Percentiles rank a stretch among this genome's conserved stretches.
Conservation (phyloP, 768 basidiomycete genomes). For the Ephemerocybe angulata region DNA sequence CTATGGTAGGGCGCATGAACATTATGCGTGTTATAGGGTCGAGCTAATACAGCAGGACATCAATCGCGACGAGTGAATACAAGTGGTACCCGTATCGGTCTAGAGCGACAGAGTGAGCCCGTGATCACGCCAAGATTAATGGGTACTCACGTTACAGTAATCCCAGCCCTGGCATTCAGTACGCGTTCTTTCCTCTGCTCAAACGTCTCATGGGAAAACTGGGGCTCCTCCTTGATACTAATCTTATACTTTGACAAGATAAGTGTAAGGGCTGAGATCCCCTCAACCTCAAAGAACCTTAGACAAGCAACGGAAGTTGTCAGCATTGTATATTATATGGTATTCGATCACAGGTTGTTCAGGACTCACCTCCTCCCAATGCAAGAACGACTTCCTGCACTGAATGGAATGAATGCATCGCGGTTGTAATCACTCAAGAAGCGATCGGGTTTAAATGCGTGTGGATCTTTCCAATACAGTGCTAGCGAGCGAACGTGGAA, state of each 20-base stretch:
- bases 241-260: constrained; percentile 45
- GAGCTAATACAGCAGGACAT: background rate
- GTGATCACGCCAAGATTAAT: background rate
- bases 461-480: constrained; percentile 53
- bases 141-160: constrained; percentile 44
- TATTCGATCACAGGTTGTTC: too few species aligned
- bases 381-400: constrained; percentile 37
- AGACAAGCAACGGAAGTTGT: background rate
- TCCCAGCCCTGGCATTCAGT: constrained; percentile 28
- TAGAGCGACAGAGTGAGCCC: background rate
- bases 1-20: background rate
- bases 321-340: background rate
- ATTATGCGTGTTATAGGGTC: background rate
- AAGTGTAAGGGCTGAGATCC: constrained; percentile 47
- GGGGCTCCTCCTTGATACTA: constrained; percentile 46
- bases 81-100: constrained; percentile 24
- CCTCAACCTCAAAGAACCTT: constrained; percentile 53
- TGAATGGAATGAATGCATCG: constrained; percentile 16
- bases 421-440: constrained; percentile 16
- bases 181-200: constrained; percentile 43
- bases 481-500: constrained; percentile 28
- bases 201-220: constrained; percentile 44
- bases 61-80: constrained; percentile 13
- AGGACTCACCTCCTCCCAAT: constrained; percentile 38
- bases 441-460: constrained; percentile 32